Evolutionary conservation across 345 rosid genomes (phyloP).

Genomic region (Atalantia buxifolia): DNA sequence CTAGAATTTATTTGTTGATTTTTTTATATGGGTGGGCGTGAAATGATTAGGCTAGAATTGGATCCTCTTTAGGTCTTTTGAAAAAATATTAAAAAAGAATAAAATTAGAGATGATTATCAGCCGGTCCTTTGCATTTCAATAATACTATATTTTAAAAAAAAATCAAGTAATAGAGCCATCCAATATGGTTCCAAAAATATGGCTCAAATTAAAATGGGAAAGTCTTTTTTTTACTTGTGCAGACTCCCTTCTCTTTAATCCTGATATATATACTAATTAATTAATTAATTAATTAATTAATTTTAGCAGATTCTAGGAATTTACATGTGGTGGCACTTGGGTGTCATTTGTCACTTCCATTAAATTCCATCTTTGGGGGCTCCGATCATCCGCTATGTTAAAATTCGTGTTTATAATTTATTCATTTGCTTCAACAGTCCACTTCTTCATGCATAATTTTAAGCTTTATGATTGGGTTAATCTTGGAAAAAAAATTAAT

Average conservation of each 20-base stretch:
- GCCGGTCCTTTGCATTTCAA: background rate
- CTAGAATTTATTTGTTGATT: background rate
- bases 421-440: background rate
- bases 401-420: background rate
- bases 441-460: background rate
- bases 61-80: background rate
- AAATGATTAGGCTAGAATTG: conserved; percentile 7
- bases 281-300: background rate
- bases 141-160: background rate
- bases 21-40: background rate
- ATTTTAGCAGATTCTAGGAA: background rate
- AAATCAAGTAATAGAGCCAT: no score
- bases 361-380: background rate
- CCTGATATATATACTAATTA: no score
- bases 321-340: background rate
- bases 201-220: background rate
- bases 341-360: background rate
- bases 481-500: background rate
- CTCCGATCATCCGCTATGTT: background rate
- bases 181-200: background rate
- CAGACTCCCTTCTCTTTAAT: no score
- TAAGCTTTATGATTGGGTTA: background rate
- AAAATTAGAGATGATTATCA: conserved; percentile 15
- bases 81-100: background rate
- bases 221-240: background rate